A percentile compares a stretch with the other conserved stretches of the same genome.
phyloP scores from a whole-genome alignment of 2,329 filamentous ascomycete genomes.

The Aspergillus niger region DNA sequence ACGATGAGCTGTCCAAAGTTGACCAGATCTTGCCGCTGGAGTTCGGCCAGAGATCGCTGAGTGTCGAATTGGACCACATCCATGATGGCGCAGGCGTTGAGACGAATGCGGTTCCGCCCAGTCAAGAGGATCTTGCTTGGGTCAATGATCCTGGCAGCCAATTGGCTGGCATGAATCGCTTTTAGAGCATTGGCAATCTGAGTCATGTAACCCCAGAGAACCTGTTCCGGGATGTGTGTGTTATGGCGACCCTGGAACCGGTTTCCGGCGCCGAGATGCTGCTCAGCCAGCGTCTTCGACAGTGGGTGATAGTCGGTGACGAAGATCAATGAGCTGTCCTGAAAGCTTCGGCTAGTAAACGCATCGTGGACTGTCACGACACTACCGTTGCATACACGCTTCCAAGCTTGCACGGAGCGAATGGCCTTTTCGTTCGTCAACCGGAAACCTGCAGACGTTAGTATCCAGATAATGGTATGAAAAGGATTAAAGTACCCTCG shows the following conservation, averaged over 20 bases:
- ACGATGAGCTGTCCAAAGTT: slow-evolving; percentile 83
- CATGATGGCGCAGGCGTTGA: slow-evolving; percentile 84
- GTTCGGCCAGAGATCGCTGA: slow-evolving; percentile 67
- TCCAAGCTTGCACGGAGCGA: slow-evolving; percentile 83
- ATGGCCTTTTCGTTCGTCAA: slow-evolving; percentile 89
- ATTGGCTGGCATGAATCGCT: slow-evolving; percentile 75
- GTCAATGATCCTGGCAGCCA: slow-evolving; percentile 85
- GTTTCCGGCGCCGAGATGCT: slow-evolving; percentile 57
- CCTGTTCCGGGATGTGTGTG: slow-evolving; percentile 66
- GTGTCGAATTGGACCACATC: slow-evolving; percentile 85
- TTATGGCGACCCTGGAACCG: slow-evolving; percentile 48
- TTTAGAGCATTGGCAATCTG: slow-evolving; percentile 88
- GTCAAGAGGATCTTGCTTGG: slow-evolving; percentile 87
- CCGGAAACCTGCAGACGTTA: slow-evolving; percentile 64
- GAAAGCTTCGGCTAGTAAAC: slow-evolving; percentile 90
- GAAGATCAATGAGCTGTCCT: slow-evolving; percentile 91
- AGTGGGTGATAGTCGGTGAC: slow-evolving; percentile 92
- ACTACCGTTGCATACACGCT: slow-evolving; percentile 75
- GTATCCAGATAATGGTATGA: not conserved
- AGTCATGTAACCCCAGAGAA: slow-evolving; percentile 88
- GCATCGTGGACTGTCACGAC: slow-evolving; percentile 87
- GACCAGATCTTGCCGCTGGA: slow-evolving; percentile 84
- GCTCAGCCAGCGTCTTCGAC: slow-evolving; percentile 84
- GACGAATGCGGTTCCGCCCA: slow-evolving; percentile 82
- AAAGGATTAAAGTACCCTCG: slow-evolving; percentile 60